Evolutionary conservation across 1,284 basidiomycete species (phyloP).

Genomic region (Bondarzewia mesenterica): DNA sequence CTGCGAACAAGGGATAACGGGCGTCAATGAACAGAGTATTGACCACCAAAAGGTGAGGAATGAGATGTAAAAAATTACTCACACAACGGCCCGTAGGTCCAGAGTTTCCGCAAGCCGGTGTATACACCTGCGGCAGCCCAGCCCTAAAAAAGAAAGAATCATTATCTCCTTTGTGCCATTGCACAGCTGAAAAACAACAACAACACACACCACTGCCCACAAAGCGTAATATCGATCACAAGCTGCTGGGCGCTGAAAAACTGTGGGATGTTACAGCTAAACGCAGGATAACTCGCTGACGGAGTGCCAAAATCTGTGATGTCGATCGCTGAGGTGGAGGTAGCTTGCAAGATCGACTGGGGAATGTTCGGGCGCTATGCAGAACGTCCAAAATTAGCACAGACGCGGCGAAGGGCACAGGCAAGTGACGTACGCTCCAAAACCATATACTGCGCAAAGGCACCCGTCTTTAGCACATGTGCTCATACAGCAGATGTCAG

Average conservation of each 20-base stretch:
- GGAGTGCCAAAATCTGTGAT: conserved; percentile 45
- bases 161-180: too few species aligned
- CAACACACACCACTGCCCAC: conserved; percentile 40
- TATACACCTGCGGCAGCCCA: conserved; percentile 23
- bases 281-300: conserved; percentile 39
- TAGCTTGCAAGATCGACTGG: conserved; percentile 28
- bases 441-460: conserved; percentile 58
- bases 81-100: conserved; percentile 35
- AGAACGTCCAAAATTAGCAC: background rate
- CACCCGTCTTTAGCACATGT: background rate
- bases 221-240: conserved; percentile 51
- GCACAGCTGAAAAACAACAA: background rate
- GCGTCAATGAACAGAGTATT: background rate
- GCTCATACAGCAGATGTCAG: conserved; percentile 1
- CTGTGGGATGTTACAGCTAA: conserved; percentile 35
- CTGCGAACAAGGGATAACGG: conserved; percentile 13
- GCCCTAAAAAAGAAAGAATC: background rate
- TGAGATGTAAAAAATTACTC: conserved; percentile 14
- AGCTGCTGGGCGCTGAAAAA: conserved; percentile 47
- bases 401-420: conserved; percentile 3
- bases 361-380: conserved; percentile 34
- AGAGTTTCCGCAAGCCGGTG: conserved; percentile 26
- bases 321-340: conserved; percentile 38
- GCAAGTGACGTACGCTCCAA: conserved; percentile 47
- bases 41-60: background rate